A percentile compares a stretch with the other conserved stretches of the same genome.
Conservation (phyloP, 768 basidiomycete genomes). For the Daedalea quercina region DNA sequence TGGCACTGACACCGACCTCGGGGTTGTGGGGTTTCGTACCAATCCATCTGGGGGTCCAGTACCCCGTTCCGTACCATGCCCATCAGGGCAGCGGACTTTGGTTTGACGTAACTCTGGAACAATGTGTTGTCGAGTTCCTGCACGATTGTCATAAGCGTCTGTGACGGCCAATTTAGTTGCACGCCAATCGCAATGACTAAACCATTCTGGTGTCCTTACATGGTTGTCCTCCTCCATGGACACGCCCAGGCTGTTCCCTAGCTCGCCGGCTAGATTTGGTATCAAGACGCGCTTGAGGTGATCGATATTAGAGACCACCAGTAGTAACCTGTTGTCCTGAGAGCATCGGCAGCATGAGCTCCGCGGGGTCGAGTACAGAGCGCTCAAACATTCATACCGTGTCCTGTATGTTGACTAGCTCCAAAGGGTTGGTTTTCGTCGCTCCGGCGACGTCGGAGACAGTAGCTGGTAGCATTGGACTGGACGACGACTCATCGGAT, state of each 20-base stretch:
- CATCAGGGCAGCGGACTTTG: constrained; percentile 66
- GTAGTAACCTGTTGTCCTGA: constrained; percentile 79
- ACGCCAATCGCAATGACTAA: neutral
- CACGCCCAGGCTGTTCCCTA: constrained; percentile 70
- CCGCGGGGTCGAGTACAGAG: neutral
- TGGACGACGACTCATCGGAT: constrained; percentile 56
- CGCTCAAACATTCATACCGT: constrained; percentile 36
- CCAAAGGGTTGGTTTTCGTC: constrained; percentile 42
- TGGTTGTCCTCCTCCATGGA: constrained; percentile 67
- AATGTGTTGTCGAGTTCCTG: constrained; percentile 82
- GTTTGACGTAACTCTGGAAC: constrained; percentile 82
- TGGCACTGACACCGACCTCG: constrained; percentile 47
- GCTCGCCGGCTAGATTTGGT: constrained; percentile 72
- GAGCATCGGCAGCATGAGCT: neutral
- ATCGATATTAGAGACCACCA: constrained; percentile 86
- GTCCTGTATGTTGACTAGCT: constrained; percentile 55
- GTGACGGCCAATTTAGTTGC: neutral
- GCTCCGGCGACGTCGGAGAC: constrained; percentile 25
- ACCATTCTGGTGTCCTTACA: constrained; percentile 34
- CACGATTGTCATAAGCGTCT: constrained; percentile 74
- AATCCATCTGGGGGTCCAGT: constrained; percentile 76
- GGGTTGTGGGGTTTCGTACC: constrained; percentile 92
- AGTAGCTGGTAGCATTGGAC: constrained; percentile 29
- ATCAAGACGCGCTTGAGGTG: constrained; percentile 65
- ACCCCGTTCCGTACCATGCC: constrained; percentile 74